A percentile compares a stretch with the other conserved stretches of the same genome.
phyloP scores from a whole-genome alignment of 345 rosid species.

The Ceriops decandra region DNA sequence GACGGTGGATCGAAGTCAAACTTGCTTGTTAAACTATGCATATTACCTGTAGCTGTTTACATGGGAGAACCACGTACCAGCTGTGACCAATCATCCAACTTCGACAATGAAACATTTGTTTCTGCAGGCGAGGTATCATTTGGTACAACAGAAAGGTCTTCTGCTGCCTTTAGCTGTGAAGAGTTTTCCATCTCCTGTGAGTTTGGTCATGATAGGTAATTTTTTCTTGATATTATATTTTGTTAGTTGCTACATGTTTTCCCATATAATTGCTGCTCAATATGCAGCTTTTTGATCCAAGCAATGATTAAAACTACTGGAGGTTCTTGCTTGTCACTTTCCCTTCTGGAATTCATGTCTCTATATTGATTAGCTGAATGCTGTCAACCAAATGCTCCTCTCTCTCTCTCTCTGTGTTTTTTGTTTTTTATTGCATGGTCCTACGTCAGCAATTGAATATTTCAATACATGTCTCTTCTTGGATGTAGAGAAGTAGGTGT shows the following conservation, averaged over 20 bases:
- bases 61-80: conserved; percentile 55
- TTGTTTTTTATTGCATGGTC: conserved; percentile 8
- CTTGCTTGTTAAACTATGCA: conserved; percentile 60
- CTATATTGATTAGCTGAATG: neutral
- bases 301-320: neutral
- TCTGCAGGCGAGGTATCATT: conserved; percentile 44
- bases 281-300: neutral
- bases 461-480: conserved; percentile 23
- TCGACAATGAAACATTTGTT: conserved; percentile 35
- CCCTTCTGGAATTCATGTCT: neutral
- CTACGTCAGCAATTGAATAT: conserved; percentile 12
- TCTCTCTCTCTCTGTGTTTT: neutral
- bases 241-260: conserved; percentile 7
- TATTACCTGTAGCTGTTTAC: conserved; percentile 62
- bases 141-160: conserved; percentile 48
- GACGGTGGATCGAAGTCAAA: conserved; percentile 71
- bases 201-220: conserved; percentile 85
- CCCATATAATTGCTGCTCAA: neutral
- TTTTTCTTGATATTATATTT: conserved; percentile 10
- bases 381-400: neutral
- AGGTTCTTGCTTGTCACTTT: neutral
- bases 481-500: conserved; percentile 75
- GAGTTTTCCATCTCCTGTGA: conserved; percentile 74
- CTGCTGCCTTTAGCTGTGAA: conserved; percentile 74
- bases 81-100: conserved; percentile 52